Evolutionary conservation across 2,329 filamentous ascomycete species (phyloP).

Genomic region (Sporothrix variecibatus): DNA sequence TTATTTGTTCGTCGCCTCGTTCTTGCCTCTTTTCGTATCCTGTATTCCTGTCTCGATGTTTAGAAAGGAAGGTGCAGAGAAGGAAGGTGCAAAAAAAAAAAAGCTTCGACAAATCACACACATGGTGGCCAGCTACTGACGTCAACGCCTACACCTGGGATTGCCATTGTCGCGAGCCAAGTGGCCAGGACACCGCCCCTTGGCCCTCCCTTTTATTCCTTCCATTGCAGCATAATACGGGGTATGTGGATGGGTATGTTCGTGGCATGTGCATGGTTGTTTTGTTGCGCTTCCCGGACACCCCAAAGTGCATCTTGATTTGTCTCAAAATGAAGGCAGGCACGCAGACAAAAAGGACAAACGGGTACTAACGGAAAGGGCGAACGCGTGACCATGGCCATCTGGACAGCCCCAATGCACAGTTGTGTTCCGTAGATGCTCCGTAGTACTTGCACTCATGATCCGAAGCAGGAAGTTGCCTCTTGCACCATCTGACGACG

Average conservation of each 20-base stretch:
- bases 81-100: neutral
- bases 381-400: neutral
- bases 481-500: neutral
- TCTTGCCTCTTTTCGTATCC: neutral
- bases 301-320: neutral
- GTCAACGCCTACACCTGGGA: neutral
- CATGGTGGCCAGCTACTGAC: neutral
- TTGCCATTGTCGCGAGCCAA: neutral
- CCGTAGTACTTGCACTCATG: neutral
- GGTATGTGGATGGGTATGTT: neutral
- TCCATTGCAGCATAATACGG: neutral
- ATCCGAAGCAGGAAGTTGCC: neutral
- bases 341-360: neutral
- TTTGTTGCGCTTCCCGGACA: neutral
- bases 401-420: neutral
- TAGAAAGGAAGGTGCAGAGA: neutral
- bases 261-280: neutral
- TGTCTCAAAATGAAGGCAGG: neutral
- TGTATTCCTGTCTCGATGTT: neutral
- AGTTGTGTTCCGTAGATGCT: neutral
- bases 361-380: neutral
- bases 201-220: neutral
- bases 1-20: neutral
- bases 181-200: neutral
- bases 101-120: neutral